Percentiles rank a stretch among this genome's conserved stretches.
phyloP scores from a whole-genome alignment of 495 filamentous ascomycete genomes.

The Neurospora africana region DNA sequence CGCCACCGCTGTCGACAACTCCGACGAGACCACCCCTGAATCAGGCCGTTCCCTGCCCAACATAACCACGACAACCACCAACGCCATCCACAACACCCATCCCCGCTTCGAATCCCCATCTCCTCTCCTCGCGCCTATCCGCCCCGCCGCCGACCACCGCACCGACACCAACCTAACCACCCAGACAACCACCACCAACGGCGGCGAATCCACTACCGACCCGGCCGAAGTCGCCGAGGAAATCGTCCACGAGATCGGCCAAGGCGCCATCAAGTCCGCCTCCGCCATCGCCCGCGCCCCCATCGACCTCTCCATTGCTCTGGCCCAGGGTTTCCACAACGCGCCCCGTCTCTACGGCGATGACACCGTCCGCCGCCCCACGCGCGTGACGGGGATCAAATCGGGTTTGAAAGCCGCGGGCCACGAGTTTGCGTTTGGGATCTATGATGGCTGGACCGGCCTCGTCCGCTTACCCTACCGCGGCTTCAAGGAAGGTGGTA shows the following conservation, averaged over 20 bases:
- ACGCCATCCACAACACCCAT: conserved; percentile 4
- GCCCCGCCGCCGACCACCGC: neutral
- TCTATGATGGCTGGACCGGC: conserved; percentile 65
- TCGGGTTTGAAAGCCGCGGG: conserved; percentile 58
- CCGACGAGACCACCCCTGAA: neutral
- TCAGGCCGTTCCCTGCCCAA: neutral
- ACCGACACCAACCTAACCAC: conserved; percentile 8
- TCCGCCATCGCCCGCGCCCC: conserved; percentile 39
- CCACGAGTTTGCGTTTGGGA: conserved; percentile 57
- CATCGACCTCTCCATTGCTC: conserved; percentile 60
- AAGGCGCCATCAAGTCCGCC: conserved; percentile 37
- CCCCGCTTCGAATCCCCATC: neutral
- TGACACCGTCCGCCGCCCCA: conserved; percentile 33
- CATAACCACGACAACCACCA: conserved; percentile 12
- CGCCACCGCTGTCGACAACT: neutral
- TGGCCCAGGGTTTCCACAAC: conserved; percentile 76
- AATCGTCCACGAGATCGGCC: conserved; percentile 31
- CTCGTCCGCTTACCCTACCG: conserved; percentile 54
- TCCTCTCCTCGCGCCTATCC: neutral
- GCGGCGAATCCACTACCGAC: conserved; percentile 16
- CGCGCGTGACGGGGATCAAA: conserved; percentile 54
- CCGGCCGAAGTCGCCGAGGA: conserved; percentile 28
- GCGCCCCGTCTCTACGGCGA: conserved; percentile 67
- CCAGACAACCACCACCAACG: conserved; percentile 11
- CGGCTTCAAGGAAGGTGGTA: conserved; percentile 22